Percentiles rank a stretch among this genome's conserved stretches.
Evolutionary conservation across 441 rosid genomes (phyloP).

Genomic region (Populus hybrid): DNA sequence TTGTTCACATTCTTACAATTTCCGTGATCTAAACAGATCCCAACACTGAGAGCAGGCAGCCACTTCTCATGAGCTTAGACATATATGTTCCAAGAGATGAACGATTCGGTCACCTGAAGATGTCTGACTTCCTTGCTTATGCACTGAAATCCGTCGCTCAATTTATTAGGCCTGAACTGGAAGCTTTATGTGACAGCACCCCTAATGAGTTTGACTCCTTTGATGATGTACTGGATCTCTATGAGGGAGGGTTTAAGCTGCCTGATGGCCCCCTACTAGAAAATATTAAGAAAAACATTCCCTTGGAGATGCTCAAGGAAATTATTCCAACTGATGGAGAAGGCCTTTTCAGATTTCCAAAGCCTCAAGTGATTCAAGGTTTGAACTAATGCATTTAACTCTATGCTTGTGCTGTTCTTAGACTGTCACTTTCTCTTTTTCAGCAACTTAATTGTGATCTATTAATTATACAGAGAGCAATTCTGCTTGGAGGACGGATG

Average conservation of each 20-base stretch:
- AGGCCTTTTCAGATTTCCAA: conserved; percentile 43
- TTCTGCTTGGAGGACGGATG: conserved; percentile 76
- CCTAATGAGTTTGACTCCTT: conserved; percentile 56
- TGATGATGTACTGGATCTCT: conserved; percentile 45
- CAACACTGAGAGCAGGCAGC: conserved; percentile 50
- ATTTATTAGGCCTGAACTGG: conserved; percentile 44
- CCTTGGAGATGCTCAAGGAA: conserved; percentile 49
- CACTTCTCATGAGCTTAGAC: conserved; percentile 42
- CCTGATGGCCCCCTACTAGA: conserved; percentile 39
- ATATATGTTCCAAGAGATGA: conserved; percentile 78
- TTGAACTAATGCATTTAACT: neutral
- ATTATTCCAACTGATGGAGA: conserved; percentile 45
- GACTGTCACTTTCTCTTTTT: neutral
- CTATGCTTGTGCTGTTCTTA: neutral
- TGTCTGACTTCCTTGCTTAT: conserved; percentile 54
- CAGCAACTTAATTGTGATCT: neutral
- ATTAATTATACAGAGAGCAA: conserved; percentile 35
- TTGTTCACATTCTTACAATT: no score
- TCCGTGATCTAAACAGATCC: conserved; percentile 39
- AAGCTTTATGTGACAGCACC: conserved; percentile 34
- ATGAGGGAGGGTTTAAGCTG: conserved; percentile 46
- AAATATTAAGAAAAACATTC: conserved; percentile 29
- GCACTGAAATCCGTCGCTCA: conserved; percentile 48
- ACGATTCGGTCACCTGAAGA: conserved; percentile 59
- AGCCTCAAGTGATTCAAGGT: conserved; percentile 68